These are phyloP conservation scores for Tritrichomonas musculus DNA, from an alignment of 208 protist genomes.

Conservation along the genomic window DNA sequence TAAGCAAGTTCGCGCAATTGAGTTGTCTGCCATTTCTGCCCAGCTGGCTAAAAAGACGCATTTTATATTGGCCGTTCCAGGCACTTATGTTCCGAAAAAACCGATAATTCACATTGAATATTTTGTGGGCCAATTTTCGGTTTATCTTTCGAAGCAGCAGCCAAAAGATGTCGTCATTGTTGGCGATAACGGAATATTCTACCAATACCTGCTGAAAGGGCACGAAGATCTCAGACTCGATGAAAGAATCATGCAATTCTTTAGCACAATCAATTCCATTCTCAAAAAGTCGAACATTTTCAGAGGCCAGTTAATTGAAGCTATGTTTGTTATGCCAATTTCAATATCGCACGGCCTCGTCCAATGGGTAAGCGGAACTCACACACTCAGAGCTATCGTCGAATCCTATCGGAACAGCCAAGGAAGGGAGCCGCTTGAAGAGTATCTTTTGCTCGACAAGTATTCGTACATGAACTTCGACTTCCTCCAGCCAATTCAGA, in stretches of 20 bases:
- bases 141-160: background rate
- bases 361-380: constrained; percentile 2
- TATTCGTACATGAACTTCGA: background rate
- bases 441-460: background rate
- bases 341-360: background rate
- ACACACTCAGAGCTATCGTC: background rate
- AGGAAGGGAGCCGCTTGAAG: background rate
- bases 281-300: background rate
- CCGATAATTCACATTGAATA: background rate
- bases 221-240: constrained; percentile 23
- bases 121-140: constrained; percentile 22
- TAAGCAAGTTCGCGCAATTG: background rate
- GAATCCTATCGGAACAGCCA: background rate
- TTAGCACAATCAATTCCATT: background rate
- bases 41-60: background rate
- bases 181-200: constrained; percentile 11
- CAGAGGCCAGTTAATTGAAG: background rate
- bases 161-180: background rate
- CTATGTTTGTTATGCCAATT: background rate
- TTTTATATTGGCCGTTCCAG: constrained; percentile 5
- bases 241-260: constrained; percentile 35
- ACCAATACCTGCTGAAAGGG: constrained; percentile 19
- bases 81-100: background rate
- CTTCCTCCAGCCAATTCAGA: background rate
- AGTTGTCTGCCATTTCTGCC: background rate